A percentile compares a stretch with the other conserved stretches of the same genome.
phyloP scores from a whole-genome alignment of 2,329 filamentous ascomycete genomes.

The Ceratocystis albifundus region DNA sequence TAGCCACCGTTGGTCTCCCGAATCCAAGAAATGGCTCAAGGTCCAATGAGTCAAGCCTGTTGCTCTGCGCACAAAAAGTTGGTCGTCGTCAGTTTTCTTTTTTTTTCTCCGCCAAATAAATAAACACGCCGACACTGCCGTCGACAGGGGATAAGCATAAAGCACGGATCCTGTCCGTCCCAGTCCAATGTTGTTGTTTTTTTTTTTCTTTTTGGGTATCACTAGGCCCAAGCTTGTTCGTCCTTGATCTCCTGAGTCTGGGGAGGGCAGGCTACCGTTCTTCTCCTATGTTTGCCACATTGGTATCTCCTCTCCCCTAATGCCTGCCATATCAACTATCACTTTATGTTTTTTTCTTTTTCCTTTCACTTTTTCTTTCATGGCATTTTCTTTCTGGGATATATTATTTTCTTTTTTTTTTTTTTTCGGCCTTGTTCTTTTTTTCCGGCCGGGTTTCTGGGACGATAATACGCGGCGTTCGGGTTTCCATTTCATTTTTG shows the following conservation, averaged over 20 bases:
- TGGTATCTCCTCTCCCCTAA: background rate
- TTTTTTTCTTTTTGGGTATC: background rate
- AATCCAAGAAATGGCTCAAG: conserved; percentile 49
- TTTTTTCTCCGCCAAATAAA: background rate
- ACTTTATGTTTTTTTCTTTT: background rate
- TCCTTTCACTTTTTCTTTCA: background rate
- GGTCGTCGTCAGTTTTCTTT: background rate
- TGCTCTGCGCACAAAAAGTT: background rate
- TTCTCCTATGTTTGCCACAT: background rate
- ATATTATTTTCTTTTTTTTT: conserved; percentile 4
- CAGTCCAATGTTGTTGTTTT: background rate
- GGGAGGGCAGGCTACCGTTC: background rate
- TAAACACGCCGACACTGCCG: background rate
- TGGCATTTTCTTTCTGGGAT: conserved; percentile 10
- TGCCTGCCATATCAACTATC: background rate
- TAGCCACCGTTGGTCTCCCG: conserved; percentile 50
- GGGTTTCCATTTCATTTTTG: background rate
- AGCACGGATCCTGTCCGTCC: background rate
- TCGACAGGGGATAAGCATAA: background rate
- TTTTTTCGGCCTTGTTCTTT: background rate
- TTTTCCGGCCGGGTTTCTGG: background rate
- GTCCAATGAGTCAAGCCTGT: conserved; percentile 25
- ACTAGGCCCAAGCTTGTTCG: background rate
- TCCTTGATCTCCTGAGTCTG: background rate
- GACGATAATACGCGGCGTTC: conserved; percentile 12